Evolutionary conservation across 2,329 filamentous ascomycete genomes (phyloP).

Genomic region (Trichoderma sp.): DNA sequence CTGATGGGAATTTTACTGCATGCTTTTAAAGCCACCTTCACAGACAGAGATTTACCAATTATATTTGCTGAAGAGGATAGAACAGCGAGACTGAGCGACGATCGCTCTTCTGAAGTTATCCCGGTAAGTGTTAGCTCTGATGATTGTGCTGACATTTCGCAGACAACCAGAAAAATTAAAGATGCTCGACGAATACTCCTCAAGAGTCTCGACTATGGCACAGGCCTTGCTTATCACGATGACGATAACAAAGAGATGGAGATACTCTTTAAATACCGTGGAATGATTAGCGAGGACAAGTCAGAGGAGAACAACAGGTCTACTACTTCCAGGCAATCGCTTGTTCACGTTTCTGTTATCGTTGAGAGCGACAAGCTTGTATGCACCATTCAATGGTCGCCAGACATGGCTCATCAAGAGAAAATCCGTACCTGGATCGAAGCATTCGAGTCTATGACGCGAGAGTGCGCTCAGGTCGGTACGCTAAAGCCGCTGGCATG

Average conservation of each 20-base stretch:
- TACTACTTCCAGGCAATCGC: neutral
- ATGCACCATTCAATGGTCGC: neutral
- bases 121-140: neutral
- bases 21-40: neutral
- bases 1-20: neutral
- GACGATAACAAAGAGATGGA: neutral
- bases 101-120: neutral
- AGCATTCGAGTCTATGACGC: neutral
- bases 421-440: neutral
- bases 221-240: neutral
- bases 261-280: neutral
- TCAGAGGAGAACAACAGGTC: neutral
- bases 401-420: neutral
- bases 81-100: neutral
- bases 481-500: neutral
- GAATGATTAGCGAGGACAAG: neutral
- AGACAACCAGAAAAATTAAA: neutral
- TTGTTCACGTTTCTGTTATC: neutral
- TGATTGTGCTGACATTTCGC: neutral
- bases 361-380: neutral
- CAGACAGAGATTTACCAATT: neutral
- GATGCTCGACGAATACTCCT: neutral
- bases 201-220: neutral
- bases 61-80: neutral
- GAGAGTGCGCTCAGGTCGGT: neutral